Evolutionary conservation across 2,329 filamentous ascomycete genomes (phyloP), one percentile per base, ranked within the genome.

Genomic region (Chrysoporthe austroafricana): DNA sequence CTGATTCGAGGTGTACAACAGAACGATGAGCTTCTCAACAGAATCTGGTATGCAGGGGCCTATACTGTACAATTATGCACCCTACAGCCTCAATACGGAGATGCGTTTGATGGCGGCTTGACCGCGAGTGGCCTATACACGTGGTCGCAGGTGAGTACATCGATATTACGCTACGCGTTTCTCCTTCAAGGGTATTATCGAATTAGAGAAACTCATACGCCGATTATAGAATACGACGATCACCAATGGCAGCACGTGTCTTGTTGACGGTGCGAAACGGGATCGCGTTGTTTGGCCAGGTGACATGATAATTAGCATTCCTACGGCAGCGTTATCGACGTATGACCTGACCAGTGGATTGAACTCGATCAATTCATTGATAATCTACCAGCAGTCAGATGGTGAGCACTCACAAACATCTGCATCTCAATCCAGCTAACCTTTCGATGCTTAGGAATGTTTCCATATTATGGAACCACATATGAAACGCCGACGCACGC

Each of bases 391-490:
- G 34, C 32, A 57, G 16, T 13, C 54, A 18, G 54, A 57, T 39
- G 54, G 54, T 57, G 21, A n/a, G 54, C 9, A 1, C 34, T 36
- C 7, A 57, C 7, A 9, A 1, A 3, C 18, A 18, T 5, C 14
- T 21, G 34, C 2, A 36, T n/a, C 8, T 54, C 21, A 7, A 14
- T 32, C 52, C 16, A 16, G 39, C 54, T 21, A 4, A 57, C 6
- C 54, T 5, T 5, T 39, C 6, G 34, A 57, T 4, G 18, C 54
- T 11, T 16, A 57, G 72, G 72, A 4, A 67, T 64, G 39, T 67
- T 86, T 32, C 85, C 85, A 0, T 86, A 85, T 68, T 84, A 82
- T 3, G 84, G 84, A 2, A 74, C 77, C 4, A 81, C 83, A 0
- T 81, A 78, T 43, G 21, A 62, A 14, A 16, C 18, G 8, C 3